Evolutionary conservation across 257 asterid species (phyloP).

Genomic region (Fraxinus cuspidata): DNA sequence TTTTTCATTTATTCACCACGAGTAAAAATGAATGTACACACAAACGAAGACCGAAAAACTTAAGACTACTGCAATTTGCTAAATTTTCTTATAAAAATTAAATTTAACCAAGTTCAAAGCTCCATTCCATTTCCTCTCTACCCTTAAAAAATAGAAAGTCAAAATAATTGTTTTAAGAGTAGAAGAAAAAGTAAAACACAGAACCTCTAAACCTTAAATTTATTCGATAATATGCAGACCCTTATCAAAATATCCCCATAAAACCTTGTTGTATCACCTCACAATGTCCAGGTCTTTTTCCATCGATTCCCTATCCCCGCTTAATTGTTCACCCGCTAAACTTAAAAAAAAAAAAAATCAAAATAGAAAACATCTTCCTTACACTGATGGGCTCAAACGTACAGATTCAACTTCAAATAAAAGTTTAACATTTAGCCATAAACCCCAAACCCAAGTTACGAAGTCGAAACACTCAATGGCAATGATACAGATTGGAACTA

Average conservation of each 20-base stretch:
- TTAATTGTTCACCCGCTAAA: not conserved
- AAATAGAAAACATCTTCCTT: not conserved
- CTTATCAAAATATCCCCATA: not conserved
- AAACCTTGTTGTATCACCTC: not conserved
- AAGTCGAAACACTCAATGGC: not conserved
- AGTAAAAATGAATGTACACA: not conserved
- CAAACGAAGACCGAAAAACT: not conserved
- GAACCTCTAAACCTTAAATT: not conserved
- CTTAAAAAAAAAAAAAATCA: not conserved
- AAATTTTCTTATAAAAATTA: not conserved
- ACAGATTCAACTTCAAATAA: not conserved
- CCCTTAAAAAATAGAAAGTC: not conserved
- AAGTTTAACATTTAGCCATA: not conserved
- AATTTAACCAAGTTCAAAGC: not conserved
- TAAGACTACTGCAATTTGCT: not conserved
- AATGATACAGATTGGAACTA: not conserved
- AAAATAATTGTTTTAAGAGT: not conserved
- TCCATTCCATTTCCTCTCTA: not conserved
- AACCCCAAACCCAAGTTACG: conserved; percentile 25
- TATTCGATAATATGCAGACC: not conserved
- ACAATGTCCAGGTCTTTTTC: not conserved
- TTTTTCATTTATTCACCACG: not conserved
- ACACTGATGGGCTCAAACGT: not conserved
- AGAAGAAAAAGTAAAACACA: not conserved
- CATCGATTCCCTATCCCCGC: not conserved